Conservation (phyloP, 257 asterid genomes). For the Solanum ossicruentum region DNA sequence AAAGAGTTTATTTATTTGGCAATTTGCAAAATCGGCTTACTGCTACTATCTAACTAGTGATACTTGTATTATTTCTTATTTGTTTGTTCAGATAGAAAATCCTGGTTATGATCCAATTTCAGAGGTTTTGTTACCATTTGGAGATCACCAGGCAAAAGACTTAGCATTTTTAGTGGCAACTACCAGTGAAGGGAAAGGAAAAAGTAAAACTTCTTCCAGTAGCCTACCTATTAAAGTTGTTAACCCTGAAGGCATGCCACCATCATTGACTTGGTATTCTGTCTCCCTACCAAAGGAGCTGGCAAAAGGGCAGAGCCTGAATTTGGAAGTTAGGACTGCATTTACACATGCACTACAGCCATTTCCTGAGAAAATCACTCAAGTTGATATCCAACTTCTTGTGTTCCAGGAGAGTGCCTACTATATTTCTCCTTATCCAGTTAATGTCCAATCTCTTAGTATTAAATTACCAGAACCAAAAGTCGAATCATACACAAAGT, state of each 20-base stretch:
- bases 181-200: slow-evolving; percentile 58
- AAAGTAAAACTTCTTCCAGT: slow-evolving; percentile 39
- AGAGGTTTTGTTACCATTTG: slow-evolving; percentile 55
- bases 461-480: slow-evolving; percentile 73
- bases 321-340: slow-evolving; percentile 67
- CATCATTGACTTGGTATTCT: slow-evolving; percentile 57
- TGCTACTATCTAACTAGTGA: background rate
- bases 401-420: slow-evolving; percentile 82
- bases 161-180: slow-evolving; percentile 46
- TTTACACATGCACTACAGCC: slow-evolving; percentile 57
- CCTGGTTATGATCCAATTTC: slow-evolving; percentile 46
- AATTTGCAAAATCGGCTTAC: background rate
- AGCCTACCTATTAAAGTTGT: slow-evolving; percentile 33
- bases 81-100: slow-evolving; percentile 48
- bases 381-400: slow-evolving; percentile 75
- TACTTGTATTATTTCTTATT: background rate
- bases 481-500: slow-evolving; percentile 81
- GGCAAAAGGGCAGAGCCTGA: slow-evolving; percentile 58
- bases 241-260: slow-evolving; percentile 59
- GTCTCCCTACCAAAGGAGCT: slow-evolving; percentile 63
- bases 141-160: slow-evolving; percentile 51
- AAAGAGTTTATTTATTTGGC: background rate
- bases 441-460: slow-evolving; percentile 64
- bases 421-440: slow-evolving; percentile 69
- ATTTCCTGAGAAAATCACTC: slow-evolving; percentile 89